Evolutionary conservation across 108 stramenopile genomes (phyloP).

Genomic region (Cylindrotheca fusiformis): DNA sequence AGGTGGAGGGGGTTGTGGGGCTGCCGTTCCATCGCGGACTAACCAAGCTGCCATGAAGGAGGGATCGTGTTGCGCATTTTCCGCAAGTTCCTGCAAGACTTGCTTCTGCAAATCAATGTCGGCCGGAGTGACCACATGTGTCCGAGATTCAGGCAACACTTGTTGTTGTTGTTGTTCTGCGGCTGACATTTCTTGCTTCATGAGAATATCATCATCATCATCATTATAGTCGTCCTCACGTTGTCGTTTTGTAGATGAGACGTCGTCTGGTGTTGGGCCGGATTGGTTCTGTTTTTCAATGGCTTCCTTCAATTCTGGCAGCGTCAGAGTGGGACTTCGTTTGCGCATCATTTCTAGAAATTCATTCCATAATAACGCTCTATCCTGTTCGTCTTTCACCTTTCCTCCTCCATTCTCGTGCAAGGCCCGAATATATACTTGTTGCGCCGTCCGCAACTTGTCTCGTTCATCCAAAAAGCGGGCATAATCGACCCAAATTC

Average conservation of each 20-base stretch:
- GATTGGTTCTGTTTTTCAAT: slow-evolving; percentile 46
- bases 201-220: slow-evolving; percentile 1
- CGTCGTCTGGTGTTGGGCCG: slow-evolving; percentile 3
- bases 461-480: slow-evolving; percentile 73
- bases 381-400: slow-evolving; percentile 67
- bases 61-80: slow-evolving; percentile 53
- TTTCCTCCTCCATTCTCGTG: slow-evolving; percentile 24
- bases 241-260: slow-evolving; percentile 52
- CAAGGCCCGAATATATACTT: slow-evolving; percentile 74
- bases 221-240: slow-evolving; percentile 20
- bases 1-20: slow-evolving; percentile 60
- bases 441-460: slow-evolving; percentile 66
- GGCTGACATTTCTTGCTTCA: background rate
- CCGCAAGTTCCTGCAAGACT: slow-evolving; percentile 38
- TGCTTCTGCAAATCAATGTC: slow-evolving; percentile 58
- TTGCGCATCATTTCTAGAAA: slow-evolving; percentile 78
- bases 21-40: slow-evolving; percentile 70
- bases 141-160: slow-evolving; percentile 21
- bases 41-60: slow-evolving; percentile 82
- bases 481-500: slow-evolving; percentile 79
- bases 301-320: slow-evolving; percentile 58
- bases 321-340: slow-evolving; percentile 61
- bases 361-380: slow-evolving; percentile 65
- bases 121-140: slow-evolving; percentile 48
- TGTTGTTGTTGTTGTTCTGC: slow-evolving; percentile 7